A percentile compares a stretch with the other conserved stretches of the same genome.
phyloP scores from a whole-genome alignment of 2,329 filamentous ascomycete species.

The Alternaria longipes region DNA sequence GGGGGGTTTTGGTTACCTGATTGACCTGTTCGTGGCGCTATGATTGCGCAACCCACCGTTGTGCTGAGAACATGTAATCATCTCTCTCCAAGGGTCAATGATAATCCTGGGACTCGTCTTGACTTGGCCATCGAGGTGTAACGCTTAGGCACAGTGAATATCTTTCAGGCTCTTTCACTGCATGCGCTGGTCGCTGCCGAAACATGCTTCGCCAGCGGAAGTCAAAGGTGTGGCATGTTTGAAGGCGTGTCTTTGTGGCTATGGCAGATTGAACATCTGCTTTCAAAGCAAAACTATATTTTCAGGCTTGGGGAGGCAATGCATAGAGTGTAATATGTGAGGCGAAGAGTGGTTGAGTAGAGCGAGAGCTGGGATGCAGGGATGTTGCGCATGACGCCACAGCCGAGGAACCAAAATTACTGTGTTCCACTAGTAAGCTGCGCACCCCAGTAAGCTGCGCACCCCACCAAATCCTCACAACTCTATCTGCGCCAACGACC shows the following conservation, averaged over 20 bases:
- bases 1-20: neutral
- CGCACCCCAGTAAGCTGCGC: too few species aligned
- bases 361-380: neutral
- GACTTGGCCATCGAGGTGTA: neutral
- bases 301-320: neutral
- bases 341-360: neutral
- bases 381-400: constrained; percentile 24
- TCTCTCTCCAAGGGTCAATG: neutral
- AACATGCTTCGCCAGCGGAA: neutral
- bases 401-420: constrained; percentile 29
- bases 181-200: neutral
- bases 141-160: neutral
- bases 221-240: neutral
- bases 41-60: neutral
- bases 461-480: too few species aligned
- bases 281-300: neutral
- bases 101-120: neutral
- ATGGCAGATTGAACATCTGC: too few species aligned
- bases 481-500: too few species aligned
- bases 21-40: neutral
- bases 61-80: too few species aligned
- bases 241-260: neutral
- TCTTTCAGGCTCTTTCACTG: neutral
- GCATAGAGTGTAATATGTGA: too few species aligned
- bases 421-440: too few species aligned